Conservation (phyloP, 164 flowering plant species). For the Saururus chinensis region DNA sequence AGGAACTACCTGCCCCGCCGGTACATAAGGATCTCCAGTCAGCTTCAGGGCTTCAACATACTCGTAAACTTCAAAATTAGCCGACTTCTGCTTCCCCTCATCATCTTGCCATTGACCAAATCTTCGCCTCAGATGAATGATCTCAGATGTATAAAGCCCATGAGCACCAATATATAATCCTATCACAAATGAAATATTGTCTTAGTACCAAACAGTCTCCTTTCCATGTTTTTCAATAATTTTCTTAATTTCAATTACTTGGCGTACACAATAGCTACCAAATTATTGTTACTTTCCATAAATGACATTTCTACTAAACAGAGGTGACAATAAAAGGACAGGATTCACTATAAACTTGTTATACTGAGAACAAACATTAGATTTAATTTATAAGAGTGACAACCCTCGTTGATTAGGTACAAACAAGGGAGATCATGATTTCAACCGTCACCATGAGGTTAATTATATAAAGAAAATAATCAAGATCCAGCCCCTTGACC, state of each 20-base stretch:
- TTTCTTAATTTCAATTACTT: too few species aligned
- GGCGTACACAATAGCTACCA: too few species aligned
- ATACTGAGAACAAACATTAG: too few species aligned
- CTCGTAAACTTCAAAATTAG: slow-evolving; percentile 79
- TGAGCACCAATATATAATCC: slow-evolving; percentile 82
- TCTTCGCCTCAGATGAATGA: slow-evolving; percentile 68
- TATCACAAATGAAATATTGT: slow-evolving; percentile 14
- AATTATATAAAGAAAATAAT: too few species aligned
- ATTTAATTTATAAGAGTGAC: too few species aligned
- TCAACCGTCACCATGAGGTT: neutral
- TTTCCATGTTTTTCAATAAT: too few species aligned
- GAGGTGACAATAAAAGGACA: too few species aligned
- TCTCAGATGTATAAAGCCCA: slow-evolving; percentile 79
- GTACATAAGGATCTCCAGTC: slow-evolving; percentile 90
- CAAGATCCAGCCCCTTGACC: neutral
- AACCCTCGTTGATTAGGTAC: too few species aligned
- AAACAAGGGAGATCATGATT: neutral
- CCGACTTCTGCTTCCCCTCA: slow-evolving; percentile 24
- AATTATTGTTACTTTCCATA: too few species aligned
- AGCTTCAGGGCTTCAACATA: slow-evolving; percentile 92
- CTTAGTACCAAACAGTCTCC: neutral
- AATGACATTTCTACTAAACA: too few species aligned
- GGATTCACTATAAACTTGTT: too few species aligned
- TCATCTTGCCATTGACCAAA: slow-evolving; percentile 89
- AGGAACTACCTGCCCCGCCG: slow-evolving; percentile 92